Percentiles rank a stretch among this genome's conserved stretches.
Evolutionary conservation across 768 basidiomycete species (phyloP).

Genomic region (Epithele typhae): DNA sequence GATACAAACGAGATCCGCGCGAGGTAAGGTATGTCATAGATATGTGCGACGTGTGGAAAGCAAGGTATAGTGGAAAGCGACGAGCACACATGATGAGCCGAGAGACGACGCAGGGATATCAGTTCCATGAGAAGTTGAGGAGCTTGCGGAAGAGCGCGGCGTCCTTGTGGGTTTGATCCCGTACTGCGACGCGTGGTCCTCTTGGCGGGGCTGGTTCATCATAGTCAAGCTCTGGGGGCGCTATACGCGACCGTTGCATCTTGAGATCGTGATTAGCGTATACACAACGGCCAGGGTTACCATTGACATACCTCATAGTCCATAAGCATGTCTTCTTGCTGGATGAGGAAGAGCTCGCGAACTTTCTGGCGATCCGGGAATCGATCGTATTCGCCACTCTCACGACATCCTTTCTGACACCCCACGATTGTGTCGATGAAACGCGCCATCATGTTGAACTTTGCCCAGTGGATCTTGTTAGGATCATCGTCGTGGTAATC

Average conservation of each 20-base stretch:
- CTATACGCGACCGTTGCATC: conserved; percentile 66
- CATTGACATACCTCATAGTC: conserved; percentile 51
- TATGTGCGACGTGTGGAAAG: conserved; percentile 15
- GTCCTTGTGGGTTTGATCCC: conserved; percentile 24
- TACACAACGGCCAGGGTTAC: not conserved
- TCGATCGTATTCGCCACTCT: conserved; percentile 43
- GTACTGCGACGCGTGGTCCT: conserved; percentile 16
- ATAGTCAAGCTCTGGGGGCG: conserved; percentile 39
- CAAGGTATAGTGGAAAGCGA: conserved; percentile 13
- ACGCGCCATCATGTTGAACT: conserved; percentile 88
- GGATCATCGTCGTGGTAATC: conserved; percentile 66
- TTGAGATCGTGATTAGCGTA: conserved; percentile 22
- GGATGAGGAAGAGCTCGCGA: conserved; percentile 44
- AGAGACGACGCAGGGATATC: conserved; percentile 10
- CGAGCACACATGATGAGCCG: not conserved
- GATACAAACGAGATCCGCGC: conserved; percentile 10
- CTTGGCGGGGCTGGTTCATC: conserved; percentile 9
- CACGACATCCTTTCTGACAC: conserved; percentile 72
- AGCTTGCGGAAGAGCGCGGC: conserved; percentile 26
- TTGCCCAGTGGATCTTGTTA: conserved; percentile 88
- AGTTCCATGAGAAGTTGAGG: conserved; percentile 17
- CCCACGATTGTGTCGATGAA: conserved; percentile 75
- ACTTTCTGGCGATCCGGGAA: conserved; percentile 56
- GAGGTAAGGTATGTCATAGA: conserved; percentile 17
- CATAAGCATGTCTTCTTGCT: conserved; percentile 54